Conservation (phyloP, 768 basidiomycete species). For the Mycena olivaceomarginata region DNA sequence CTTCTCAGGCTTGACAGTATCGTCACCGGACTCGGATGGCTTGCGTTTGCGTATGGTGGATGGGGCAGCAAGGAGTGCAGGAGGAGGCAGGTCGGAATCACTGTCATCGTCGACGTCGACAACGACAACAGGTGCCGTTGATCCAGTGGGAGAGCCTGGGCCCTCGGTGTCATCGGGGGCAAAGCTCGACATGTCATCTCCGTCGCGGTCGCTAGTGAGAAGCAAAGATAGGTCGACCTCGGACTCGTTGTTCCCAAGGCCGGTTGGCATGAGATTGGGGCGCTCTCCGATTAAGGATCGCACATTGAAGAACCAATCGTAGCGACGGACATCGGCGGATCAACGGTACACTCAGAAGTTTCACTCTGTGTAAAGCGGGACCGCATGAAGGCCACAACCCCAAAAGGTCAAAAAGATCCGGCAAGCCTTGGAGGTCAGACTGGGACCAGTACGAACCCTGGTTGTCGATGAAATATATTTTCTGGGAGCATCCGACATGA, state of each 20-base stretch:
- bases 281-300: conserved; percentile 18
- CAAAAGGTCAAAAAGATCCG: neutral
- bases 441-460: no score
- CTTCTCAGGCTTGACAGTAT: neutral
- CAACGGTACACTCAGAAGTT: neutral
- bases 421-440: no score
- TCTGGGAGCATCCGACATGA: neutral
- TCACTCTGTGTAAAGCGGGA: neutral
- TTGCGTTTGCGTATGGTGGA: neutral
- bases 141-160: neutral
- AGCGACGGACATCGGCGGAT: neutral
- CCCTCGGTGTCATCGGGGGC: conserved; percentile 2
- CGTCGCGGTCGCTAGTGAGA: neutral
- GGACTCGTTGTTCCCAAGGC: conserved; percentile 6
- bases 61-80: neutral
- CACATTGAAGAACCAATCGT: conserved; percentile 20
- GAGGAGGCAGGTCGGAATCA: neutral
- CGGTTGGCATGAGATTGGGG: conserved; percentile 14
- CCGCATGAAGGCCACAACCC: neutral
- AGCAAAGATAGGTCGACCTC: neutral
- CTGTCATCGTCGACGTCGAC: neutral
- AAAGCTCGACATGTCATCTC: conserved; percentile 15
- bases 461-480: no score
- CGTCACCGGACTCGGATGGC: neutral
- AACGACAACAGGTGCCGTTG: no score